Percentiles rank a stretch among this genome's conserved stretches.
Conservation (phyloP, 495 filamentous ascomycete species). For the Copromyces sp. region DNA sequence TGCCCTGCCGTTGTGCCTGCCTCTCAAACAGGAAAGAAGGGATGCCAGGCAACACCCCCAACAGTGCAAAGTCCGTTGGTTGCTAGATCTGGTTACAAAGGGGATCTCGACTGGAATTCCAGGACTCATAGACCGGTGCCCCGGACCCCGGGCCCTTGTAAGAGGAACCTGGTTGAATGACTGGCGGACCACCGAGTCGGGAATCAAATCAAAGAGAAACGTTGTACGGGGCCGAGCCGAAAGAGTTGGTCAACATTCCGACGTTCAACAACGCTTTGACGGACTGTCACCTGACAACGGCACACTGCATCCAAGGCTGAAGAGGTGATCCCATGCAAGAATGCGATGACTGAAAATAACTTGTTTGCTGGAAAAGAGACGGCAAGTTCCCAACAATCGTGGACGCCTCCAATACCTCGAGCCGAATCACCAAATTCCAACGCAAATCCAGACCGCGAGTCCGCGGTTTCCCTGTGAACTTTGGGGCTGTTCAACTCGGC, state of each 20-base stretch:
- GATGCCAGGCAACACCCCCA: not conserved
- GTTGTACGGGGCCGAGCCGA: not conserved
- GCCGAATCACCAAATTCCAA: not conserved
- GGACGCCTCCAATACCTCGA: not conserved
- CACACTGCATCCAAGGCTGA: not conserved
- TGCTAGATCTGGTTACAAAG: not conserved
- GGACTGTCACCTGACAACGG: not conserved
- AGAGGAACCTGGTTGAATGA: not conserved
- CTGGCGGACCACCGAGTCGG: not conserved
- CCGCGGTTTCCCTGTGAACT: not conserved
- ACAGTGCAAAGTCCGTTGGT: not conserved
- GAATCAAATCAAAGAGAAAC: not conserved
- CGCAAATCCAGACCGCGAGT: not conserved
- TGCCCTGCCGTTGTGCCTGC: not conserved
- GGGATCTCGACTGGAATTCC: not conserved
- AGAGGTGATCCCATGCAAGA: not conserved
- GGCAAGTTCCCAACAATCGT: not conserved
- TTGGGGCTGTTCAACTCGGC: not conserved
- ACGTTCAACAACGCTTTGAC: not conserved
- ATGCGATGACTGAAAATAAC: not conserved
- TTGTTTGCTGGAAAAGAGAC: not conserved
- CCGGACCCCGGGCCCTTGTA: not conserved
- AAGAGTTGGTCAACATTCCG: not conserved
- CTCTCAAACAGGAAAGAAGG: not conserved
- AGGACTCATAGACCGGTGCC: not conserved